phyloP scores from a whole-genome alignment of 768 basidiomycete species.

The Tulasnella sp. region DNA sequence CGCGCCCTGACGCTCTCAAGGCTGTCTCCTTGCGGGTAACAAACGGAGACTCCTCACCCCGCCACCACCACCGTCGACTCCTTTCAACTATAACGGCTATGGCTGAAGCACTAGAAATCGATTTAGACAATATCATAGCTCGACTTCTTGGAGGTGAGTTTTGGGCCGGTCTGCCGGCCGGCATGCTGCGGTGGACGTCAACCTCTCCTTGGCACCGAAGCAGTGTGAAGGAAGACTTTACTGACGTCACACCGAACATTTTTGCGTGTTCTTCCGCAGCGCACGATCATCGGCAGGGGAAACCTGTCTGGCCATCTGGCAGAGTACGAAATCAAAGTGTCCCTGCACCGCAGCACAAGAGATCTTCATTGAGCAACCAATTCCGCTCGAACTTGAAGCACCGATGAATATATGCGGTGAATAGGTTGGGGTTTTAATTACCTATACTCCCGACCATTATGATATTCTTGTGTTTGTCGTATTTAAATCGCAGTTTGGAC shows the following conservation, averaged over 20 bases:
- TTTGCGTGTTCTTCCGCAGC: no score
- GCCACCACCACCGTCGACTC: not conserved
- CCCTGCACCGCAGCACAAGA: constrained; percentile 97
- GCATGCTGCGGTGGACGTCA: not conserved
- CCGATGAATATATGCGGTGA: constrained; percentile 99
- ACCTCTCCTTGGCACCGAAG: not conserved
- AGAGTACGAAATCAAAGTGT: constrained; percentile 99
- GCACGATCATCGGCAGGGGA: constrained; percentile 96
- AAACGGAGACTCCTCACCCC: no score
- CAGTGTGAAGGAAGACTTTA: not conserved
- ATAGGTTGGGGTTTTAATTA: constrained; percentile 30
- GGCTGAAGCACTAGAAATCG: constrained; percentile 66
- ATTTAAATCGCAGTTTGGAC: not conserved
- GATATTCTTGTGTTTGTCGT: constrained; percentile 20
- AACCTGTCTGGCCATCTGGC: constrained; percentile 95
- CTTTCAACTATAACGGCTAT: not conserved
- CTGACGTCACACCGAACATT: not conserved
- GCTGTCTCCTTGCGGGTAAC: no score
- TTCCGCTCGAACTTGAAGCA: constrained; percentile 93
- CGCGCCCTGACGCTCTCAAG: no score
- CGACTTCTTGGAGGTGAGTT: constrained; percentile 88
- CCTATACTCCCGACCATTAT: no score
- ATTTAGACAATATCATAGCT: constrained; percentile 99
- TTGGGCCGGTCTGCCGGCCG: not conserved
- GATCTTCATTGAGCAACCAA: constrained; percentile 99